Base-by-base conservation (phyloP, 129 eudicot genomes). In the Arctium minus region DNA sequence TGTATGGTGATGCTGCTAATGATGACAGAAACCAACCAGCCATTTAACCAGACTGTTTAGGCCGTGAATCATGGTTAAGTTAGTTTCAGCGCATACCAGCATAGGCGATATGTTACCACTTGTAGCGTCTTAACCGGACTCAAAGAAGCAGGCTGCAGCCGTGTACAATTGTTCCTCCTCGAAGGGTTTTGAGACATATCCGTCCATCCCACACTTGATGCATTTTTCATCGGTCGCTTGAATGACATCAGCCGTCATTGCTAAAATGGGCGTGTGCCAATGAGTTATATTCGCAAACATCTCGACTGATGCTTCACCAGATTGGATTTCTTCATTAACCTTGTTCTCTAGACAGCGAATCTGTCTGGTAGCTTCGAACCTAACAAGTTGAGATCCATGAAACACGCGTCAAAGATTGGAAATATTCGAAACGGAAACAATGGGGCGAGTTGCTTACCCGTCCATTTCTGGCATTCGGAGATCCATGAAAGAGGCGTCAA, bases 401-500 rank as follows among this genome's bases (percentile, higher is more conserved):
- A n/a, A n/a, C n/a, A n/a, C n/a, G n/a, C n/a, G n/a, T n/a, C n/a
- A n/a, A 53, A 53, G 65, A 17, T 53, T 15, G 15, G 15, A 15
- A 3, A 3, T 53, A 17, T 60, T 17, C 8, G 68, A 60, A 60
- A 60, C 8, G 31, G 29, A 78, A 73, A 72, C 17, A 40, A 48
- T 37, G 8, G 36, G 56, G 60, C 70, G 22, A 60, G 68, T 62
- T 64, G 6, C 44, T 83, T 85, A 96, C 99, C 99, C 99, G 69
- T 96, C 98, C 97, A 96, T 88, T 88, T 88, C 98, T 2, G 99
- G 99, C 99, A 96, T 96, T 80, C 93, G 99, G 80, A 96, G 90
- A 91, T 96, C 99, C 99, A 96, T 96, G 80, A 96, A 96, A 85
- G 98, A 96, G 79, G 99, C 97, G 79, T 93, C 97, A 78, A 91